Evolutionary conservation across 2,329 filamentous ascomycete genomes (phyloP).

Genomic region (Ambrosiella beaveri): DNA sequence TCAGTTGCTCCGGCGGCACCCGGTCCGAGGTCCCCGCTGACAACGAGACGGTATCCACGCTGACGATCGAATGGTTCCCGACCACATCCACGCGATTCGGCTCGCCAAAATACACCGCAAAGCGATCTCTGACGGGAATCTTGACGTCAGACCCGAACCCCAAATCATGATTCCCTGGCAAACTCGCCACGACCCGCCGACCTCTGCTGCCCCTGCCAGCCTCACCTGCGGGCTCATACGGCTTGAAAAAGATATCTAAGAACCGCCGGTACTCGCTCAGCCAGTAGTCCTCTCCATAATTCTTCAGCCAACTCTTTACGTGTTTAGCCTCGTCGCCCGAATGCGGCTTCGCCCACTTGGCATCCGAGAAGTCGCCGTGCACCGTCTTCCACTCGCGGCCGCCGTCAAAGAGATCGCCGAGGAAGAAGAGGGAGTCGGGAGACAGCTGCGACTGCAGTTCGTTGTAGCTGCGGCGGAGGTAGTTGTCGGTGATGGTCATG

Average conservation of each 20-base stretch:
- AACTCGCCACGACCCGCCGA: slow-evolving; percentile 61
- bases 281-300: slow-evolving; percentile 74
- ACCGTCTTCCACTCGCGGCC: slow-evolving; percentile 83
- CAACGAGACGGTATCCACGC: slow-evolving; percentile 73
- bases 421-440: slow-evolving; percentile 79
- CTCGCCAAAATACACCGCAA: slow-evolving; percentile 76
- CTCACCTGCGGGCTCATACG: slow-evolving; percentile 31
- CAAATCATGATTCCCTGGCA: slow-evolving; percentile 90
- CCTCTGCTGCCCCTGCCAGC: slow-evolving; percentile 44
- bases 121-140: slow-evolving; percentile 60
- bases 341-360: slow-evolving; percentile 36
- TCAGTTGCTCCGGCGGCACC: slow-evolving; percentile 33
- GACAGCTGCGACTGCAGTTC: slow-evolving; percentile 56
- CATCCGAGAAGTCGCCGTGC: slow-evolving; percentile 40
- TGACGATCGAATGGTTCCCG: slow-evolving; percentile 90
- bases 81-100: slow-evolving; percentile 82
- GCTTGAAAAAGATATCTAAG: slow-evolving; percentile 57
- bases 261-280: slow-evolving; percentile 73
- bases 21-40: slow-evolving; percentile 48
- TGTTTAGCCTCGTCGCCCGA: slow-evolving; percentile 34
- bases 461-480: slow-evolving; percentile 68
- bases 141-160: slow-evolving; percentile 82
- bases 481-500: slow-evolving; percentile 62
- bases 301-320: slow-evolving; percentile 50
- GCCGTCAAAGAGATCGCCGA: slow-evolving; percentile 90